These are phyloP conservation scores for Phytophthora sojae DNA, from an alignment of 352 stramenopile genomes.

Conservation along the genomic window DNA sequence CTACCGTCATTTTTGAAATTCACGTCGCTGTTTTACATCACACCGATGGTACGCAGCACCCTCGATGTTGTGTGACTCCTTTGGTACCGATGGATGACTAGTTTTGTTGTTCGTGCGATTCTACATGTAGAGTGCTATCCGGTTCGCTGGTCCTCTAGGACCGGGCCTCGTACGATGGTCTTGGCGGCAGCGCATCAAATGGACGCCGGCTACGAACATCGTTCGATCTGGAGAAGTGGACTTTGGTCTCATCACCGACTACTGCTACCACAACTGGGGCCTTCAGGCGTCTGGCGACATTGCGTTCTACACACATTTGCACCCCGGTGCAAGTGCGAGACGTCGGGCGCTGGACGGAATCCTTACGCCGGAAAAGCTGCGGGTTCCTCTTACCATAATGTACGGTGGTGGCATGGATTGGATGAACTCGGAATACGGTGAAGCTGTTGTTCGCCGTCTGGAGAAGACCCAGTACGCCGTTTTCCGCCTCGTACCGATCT, in stretches of 20 bases:
- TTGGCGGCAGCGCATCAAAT: slow-evolving; percentile 66
- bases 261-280: slow-evolving; percentile 88
- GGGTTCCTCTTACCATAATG: slow-evolving; percentile 82
- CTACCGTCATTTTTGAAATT: slow-evolving; percentile 55
- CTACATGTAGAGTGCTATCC: slow-evolving; percentile 55
- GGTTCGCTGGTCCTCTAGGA: slow-evolving; percentile 71
- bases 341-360: slow-evolving; percentile 59
- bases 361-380: slow-evolving; percentile 56
- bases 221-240: slow-evolving; percentile 76
- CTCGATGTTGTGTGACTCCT: no score
- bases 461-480: slow-evolving; percentile 72
- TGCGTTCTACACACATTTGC: slow-evolving; percentile 79
- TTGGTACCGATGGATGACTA: not conserved
- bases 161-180: slow-evolving; percentile 59
- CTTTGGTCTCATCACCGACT: slow-evolving; percentile 72
- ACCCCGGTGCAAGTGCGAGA: slow-evolving; percentile 64
- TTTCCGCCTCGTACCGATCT: slow-evolving; percentile 70
- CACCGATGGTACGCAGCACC: slow-evolving; percentile 63
- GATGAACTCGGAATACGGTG: slow-evolving; percentile 77
- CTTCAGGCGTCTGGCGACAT: slow-evolving; percentile 75
- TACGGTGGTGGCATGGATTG: slow-evolving; percentile 82
- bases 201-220: slow-evolving; percentile 74
- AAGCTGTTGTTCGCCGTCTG: slow-evolving; percentile 63
- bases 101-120: not conserved
- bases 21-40: slow-evolving; percentile 56